phyloP scores from a whole-genome alignment of 2,329 filamentous ascomycete genomes.

The Zymoseptoria crescenta region DNA sequence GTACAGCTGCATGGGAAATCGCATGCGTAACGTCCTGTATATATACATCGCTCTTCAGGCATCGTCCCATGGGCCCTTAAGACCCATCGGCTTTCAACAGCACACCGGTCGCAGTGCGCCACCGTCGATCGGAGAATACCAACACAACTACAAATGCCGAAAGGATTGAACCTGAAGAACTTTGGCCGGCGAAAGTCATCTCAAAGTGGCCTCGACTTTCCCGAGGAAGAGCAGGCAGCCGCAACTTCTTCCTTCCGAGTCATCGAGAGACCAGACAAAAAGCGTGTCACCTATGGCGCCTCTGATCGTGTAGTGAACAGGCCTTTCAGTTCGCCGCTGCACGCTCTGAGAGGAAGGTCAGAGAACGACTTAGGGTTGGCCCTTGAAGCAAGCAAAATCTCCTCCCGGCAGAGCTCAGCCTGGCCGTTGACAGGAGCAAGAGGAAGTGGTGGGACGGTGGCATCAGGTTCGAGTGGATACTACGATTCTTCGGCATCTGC shows the following conservation, averaged over 20 bases:
- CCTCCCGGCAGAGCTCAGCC: not conserved
- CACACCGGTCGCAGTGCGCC: constrained; percentile 3
- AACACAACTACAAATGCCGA: constrained; percentile 39
- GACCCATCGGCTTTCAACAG: not conserved
- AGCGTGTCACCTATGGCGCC: constrained; percentile 28
- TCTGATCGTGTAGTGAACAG: constrained; percentile 28
- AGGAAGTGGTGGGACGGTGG: constrained; percentile 43
- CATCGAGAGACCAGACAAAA: constrained; percentile 44
- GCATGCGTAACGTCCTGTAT: constrained; percentile 2
- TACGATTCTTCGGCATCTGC: constrained; percentile 38
- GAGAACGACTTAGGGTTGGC: constrained; percentile 25
- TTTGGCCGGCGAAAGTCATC: constrained; percentile 49
- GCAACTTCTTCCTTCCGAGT: constrained; percentile 44
- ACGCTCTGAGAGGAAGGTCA: constrained; percentile 27
- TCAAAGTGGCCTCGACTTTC: constrained; percentile 43
- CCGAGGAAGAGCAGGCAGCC: constrained; percentile 25
- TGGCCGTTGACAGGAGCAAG: constrained; percentile 32
- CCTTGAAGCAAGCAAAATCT: constrained; percentile 12
- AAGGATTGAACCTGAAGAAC: constrained; percentile 44
- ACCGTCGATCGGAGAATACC: not conserved
- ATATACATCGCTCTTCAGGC: constrained; percentile 12
- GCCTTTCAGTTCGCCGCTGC: constrained; percentile 30
- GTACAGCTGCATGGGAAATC: constrained; percentile 6
- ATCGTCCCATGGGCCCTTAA: constrained; percentile 12
- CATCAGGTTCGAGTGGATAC: constrained; percentile 40